These are phyloP conservation scores for Extremus antarcticus DNA, from an alignment of 495 filamentous ascomycete species.

Conservation along the genomic window DNA sequence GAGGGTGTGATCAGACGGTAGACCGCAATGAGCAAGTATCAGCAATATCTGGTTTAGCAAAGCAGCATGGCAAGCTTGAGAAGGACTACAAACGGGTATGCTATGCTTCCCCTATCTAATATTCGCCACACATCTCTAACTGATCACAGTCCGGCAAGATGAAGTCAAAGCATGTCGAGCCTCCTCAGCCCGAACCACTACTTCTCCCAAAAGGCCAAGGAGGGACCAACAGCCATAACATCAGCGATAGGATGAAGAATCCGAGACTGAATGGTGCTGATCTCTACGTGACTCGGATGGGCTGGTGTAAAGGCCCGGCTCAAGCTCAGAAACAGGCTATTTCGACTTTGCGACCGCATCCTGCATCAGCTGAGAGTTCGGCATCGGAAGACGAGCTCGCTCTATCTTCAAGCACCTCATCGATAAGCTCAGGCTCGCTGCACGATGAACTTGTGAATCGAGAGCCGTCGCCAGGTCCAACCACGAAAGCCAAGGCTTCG, in stretches of 20 bases:
- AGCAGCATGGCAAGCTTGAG: slow-evolving; percentile 5
- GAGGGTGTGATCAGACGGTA: not conserved
- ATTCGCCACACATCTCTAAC: not conserved
- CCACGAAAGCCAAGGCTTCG: not conserved
- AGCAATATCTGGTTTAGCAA: not conserved
- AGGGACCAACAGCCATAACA: slow-evolving; percentile 10
- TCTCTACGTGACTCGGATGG: slow-evolving; percentile 41
- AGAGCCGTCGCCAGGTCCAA: slow-evolving; percentile 2
- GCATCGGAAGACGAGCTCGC: too few species aligned
- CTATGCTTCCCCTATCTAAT: not conserved
- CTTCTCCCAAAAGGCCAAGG: slow-evolving; percentile 22
- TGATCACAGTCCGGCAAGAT: slow-evolving; percentile 10
- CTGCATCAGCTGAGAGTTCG: not conserved
- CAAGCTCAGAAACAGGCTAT: too few species aligned
- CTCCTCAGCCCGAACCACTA: slow-evolving; percentile 18
- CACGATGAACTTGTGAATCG: slow-evolving; percentile 35
- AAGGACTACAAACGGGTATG: slow-evolving; percentile 15
- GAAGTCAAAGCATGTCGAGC: not conserved
- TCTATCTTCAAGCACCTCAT: not conserved
- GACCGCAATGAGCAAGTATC: not conserved
- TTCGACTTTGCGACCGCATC: not conserved
- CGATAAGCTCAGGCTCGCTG: slow-evolving; percentile 28
- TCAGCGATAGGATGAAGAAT: slow-evolving; percentile 35
- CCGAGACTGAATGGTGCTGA: slow-evolving; percentile 40
- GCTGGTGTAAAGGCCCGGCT: slow-evolving; percentile 13